phyloP scores from a whole-genome alignment of 225 moss, liverwort and hornwort species.

The Physcomitrellopsis africana region DNA sequence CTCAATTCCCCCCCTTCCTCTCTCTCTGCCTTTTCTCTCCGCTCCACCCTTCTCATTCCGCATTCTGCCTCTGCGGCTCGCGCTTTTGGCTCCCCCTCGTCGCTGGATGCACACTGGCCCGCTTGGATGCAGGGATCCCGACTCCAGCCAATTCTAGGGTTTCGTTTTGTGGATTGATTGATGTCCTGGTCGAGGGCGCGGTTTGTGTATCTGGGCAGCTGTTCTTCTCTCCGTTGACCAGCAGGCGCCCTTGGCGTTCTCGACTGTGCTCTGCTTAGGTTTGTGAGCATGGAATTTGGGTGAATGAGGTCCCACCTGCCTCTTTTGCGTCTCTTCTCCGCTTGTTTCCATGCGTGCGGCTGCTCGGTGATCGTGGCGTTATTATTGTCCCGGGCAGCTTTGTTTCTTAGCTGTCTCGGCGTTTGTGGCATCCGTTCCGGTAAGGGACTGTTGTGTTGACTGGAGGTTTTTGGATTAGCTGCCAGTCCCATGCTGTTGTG shows the following conservation, averaged over 20 bases:
- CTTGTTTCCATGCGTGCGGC: too few species aligned
- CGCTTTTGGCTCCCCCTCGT: not conserved
- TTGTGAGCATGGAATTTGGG: too few species aligned
- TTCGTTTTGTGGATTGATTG: not conserved
- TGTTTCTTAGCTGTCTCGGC: not conserved
- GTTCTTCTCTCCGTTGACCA: conserved; percentile 3
- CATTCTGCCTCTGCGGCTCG: not conserved
- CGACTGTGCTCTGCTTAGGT: too few species aligned
- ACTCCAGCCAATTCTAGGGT: not conserved
- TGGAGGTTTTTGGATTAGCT: not conserved
- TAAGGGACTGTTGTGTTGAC: not conserved
- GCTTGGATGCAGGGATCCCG: not conserved
- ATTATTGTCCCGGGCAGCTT: not conserved
- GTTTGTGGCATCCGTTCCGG: not conserved
- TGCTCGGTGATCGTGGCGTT: not conserved
- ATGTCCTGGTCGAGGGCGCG: not conserved
- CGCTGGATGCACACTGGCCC: not conserved
- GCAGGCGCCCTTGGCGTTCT: not conserved
- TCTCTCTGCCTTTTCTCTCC: not conserved
- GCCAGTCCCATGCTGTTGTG: not conserved
- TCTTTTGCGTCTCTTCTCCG: too few species aligned
- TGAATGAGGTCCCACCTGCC: too few species aligned
- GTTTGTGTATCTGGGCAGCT: not conserved
- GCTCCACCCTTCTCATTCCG: not conserved
- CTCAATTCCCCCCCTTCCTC: not conserved